phyloP scores from a whole-genome alignment of 805 yeast species.

The Wickerhamomyces strasburgensis region DNA sequence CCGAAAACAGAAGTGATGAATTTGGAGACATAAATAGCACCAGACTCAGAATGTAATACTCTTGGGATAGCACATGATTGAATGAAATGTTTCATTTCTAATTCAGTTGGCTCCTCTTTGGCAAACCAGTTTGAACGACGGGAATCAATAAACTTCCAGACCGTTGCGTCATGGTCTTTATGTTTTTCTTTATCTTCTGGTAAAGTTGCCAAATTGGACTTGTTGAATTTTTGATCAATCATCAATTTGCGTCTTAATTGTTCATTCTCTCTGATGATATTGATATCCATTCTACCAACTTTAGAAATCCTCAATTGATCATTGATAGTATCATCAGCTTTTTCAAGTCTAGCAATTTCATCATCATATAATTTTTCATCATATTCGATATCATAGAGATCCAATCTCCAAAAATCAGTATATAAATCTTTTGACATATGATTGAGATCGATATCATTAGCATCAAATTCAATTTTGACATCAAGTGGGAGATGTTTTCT shows the following conservation, averaged over 20 bases:
- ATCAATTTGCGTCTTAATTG: slow-evolving; percentile 20
- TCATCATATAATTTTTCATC: slow-evolving; percentile 44
- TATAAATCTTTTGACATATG: slow-evolving; percentile 40
- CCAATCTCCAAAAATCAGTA: slow-evolving; percentile 66
- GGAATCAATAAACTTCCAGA: slow-evolving; percentile 27
- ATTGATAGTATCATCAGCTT: slow-evolving; percentile 31
- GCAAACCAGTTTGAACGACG: slow-evolving; percentile 38
- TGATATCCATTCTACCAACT: slow-evolving; percentile 3
- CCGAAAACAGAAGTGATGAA: slow-evolving; percentile 52
- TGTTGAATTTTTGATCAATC: slow-evolving; percentile 8
- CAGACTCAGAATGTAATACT: slow-evolving; percentile 71
- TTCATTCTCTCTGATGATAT: slow-evolving; percentile 13
- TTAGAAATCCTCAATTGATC: slow-evolving; percentile 27
- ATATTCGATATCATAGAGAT: slow-evolving; percentile 65
- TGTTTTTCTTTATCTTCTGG: slow-evolving; percentile 32
- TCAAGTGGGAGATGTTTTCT: slow-evolving; percentile 38
- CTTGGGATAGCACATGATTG: slow-evolving; percentile 73
- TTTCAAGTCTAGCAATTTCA: slow-evolving; percentile 38
- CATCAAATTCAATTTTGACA: slow-evolving; percentile 19
- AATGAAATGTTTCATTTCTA: slow-evolving; percentile 37
- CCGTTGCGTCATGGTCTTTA: slow-evolving; percentile 29
- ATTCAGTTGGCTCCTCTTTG: slow-evolving; percentile 8
- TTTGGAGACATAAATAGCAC: slow-evolving; percentile 64
- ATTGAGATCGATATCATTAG: slow-evolving; percentile 20
- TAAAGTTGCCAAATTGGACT: slow-evolving; percentile 4